A percentile compares a stretch with the other conserved stretches of the same genome.
Evolutionary conservation across 345 rosid genomes (phyloP).

Genomic region (Salix viminalis): DNA sequence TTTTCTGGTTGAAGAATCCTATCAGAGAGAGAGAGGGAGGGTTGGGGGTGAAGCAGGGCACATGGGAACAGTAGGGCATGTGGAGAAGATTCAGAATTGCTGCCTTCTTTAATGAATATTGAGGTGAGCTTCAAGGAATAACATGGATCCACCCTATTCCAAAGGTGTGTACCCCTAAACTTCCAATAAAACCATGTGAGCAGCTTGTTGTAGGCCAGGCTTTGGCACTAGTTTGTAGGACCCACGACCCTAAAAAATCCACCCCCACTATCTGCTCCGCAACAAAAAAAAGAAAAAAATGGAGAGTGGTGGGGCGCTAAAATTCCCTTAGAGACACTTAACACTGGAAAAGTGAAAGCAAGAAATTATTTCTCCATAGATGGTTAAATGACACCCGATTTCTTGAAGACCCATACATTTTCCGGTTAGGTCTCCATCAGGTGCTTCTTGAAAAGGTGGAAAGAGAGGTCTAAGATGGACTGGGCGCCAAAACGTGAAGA

Average conservation of each 20-base stretch:
- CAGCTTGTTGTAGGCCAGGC: constrained; percentile 55
- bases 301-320: constrained; percentile 31
- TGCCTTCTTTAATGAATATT: constrained; percentile 24
- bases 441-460: background rate
- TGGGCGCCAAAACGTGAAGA: background rate
- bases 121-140: constrained; percentile 40
- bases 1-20: constrained; percentile 10
- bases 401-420: constrained; percentile 12
- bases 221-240: constrained; percentile 36
- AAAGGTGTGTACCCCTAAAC: constrained; percentile 31
- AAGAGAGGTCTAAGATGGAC: background rate
- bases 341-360: constrained; percentile 22
- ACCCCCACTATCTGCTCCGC: constrained; percentile 7
- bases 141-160: constrained; percentile 50
- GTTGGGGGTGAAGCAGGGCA: constrained; percentile 40
- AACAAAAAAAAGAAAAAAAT: constrained; percentile 24
- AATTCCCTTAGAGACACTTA: constrained; percentile 29
- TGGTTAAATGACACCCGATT: constrained; percentile 19
- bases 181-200: constrained; percentile 60
- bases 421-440: constrained; percentile 1
- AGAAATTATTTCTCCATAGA: constrained; percentile 27
- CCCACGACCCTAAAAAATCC: constrained; percentile 21
- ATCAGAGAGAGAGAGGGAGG: constrained; percentile 1
- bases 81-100: constrained; percentile 69
- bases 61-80: constrained; percentile 76